Evolutionary conservation across 164 flowering plant species (phyloP), one percentile per base, ranked within the genome.

Genomic region (Vitis labrusca): DNA sequence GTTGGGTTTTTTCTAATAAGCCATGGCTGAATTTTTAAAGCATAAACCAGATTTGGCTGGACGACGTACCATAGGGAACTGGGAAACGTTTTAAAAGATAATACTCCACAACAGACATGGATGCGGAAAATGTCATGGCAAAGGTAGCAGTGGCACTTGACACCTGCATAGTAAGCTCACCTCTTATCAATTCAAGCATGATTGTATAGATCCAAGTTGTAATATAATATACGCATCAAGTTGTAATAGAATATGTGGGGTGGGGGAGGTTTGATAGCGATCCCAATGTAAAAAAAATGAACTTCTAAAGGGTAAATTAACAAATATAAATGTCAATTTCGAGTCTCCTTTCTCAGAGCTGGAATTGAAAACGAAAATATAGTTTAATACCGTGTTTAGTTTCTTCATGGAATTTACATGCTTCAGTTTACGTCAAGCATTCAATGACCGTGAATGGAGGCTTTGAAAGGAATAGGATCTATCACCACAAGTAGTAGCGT

Each of bases 91-190:
- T 77, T 9, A 83, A 69, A 61, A 81, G 81, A 64, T 79, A 83
- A 60, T 83, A 84, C 51, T 84, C 80, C 2, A 81, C 74, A 1
- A 79, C 85, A 9, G 86, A 84, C 85, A 84, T 81, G 52, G 86
- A 81, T 30, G 86, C 63, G 0, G 86, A 84, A 72, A 84, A 84
- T 13, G 65, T 61, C 85, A 84, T 84, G 62, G 74, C 84, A 66
- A 84, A 74, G 37, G 85, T 79, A 9, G 86, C 78, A 10, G 86
- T 84, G 16, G 86, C 86, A 73, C 85, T 84, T 58, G 86, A 73
- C 1, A 83, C 86, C 84, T 83, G 65, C 75, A 75, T 14, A 30
- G 13, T 29, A 49, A 11, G 13, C 47, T 37, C 27, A n/a, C 52
- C 58, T 1, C 49, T 17, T 0, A 9, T 58, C 37, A 44, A 19